phyloP scores from a whole-genome alignment of 2,329 filamentous ascomycete genomes.

The Fulvia fulva region DNA sequence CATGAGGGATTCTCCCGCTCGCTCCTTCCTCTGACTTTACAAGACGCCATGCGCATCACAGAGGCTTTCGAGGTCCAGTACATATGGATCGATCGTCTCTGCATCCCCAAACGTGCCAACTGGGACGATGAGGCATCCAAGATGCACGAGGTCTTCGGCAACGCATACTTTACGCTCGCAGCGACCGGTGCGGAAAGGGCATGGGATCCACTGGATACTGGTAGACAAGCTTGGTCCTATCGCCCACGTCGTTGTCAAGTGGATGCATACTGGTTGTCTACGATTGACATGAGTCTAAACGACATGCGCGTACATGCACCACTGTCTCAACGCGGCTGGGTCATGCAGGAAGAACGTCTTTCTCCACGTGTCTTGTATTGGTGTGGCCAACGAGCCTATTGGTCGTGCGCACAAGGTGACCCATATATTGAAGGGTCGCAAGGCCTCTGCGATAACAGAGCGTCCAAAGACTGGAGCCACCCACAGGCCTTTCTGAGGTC shows the following conservation, averaged over 20 bases:
- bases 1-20: not conserved
- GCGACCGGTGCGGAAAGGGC: conserved; percentile 1
- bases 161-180: conserved; percentile 6
- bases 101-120: conserved; percentile 1
- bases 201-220: not conserved
- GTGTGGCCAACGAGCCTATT: conserved; percentile 4
- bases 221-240: conserved; percentile 3
- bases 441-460: not conserved
- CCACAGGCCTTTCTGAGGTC: conserved; percentile 2
- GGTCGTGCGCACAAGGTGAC: conserved; percentile 1
- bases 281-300: not conserved
- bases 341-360: conserved; percentile 5
- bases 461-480: not conserved
- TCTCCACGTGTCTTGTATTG: conserved; percentile 3
- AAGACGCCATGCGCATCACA: conserved; percentile 1
- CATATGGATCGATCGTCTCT: conserved; percentile 4
- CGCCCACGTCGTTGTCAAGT: not conserved
- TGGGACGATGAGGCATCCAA: conserved; percentile 5
- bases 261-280: conserved; percentile 1
- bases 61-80: not conserved
- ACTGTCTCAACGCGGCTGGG: not conserved
- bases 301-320: not conserved
- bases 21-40: not conserved
- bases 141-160: conserved; percentile 12
- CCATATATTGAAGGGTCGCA: not conserved